Evolutionary conservation across 805 yeast genomes (phyloP), one percentile per base, ranked within the genome.

Genomic region (Metschnikowia proteae): DNA sequence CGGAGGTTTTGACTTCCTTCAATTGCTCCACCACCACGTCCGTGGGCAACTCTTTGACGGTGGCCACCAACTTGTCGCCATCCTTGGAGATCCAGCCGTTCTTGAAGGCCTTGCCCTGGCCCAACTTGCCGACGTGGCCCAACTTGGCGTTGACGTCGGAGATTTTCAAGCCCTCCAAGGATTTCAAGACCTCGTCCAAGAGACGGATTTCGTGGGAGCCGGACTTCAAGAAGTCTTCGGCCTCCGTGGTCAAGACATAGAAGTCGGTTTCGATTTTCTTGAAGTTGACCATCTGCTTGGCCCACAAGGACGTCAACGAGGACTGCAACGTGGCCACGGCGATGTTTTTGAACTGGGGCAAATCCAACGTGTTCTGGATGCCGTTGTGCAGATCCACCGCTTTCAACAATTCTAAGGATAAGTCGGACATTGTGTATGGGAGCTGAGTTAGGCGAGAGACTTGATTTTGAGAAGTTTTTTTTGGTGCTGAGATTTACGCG

Each of bases 51-150:
- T 71, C 73, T 43, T 74, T 69, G 30, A 84, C 74, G 54, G 82
- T 80, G 28, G 87, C 65, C 44, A 88, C 80, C 58, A 92, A 78
- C 61, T 78, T 82, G 59, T 87, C 96, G 49, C 92, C 95, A 50
- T 85, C 87, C 67, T 95, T 94, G 55, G 80, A 73, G 60, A 94
- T 84, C 99, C 99, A 94, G 37, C 96, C 95, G 67, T 91, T 91
- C 70, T 90, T 92, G 80, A 94, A 95, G 13, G 98, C 99, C 62
- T 91, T 84, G 59, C 96, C 96, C 73, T 94, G 99, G 54, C 99
- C 99, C 55, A 92, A 78, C 59, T 84, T 84, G 54, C 97, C 98
- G 51, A 82, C 82, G 45, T 82, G 73, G 48, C 97, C 97, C 70
- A 92, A 74, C 56, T 84, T 79, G 48, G 82, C 65, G 50, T 69